Percentiles rank a stretch among this genome's conserved stretches.
These are phyloP conservation scores for Diaporthe sp. DNA, from an alignment of 2,329 filamentous ascomycete species.

Conservation along the genomic window DNA sequence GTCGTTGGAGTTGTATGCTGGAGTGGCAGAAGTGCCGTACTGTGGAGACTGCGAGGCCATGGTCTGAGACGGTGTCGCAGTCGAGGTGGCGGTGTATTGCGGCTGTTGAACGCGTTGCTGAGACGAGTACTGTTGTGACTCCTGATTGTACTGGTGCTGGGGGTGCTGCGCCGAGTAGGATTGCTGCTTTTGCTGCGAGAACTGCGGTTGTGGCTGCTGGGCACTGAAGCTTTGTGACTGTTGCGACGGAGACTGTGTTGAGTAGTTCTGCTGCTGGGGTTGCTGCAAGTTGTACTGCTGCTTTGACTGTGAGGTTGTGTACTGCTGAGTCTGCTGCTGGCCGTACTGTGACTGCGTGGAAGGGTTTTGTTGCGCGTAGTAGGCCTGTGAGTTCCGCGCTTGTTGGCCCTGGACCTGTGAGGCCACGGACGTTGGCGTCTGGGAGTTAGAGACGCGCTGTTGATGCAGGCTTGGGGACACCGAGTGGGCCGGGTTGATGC, in stretches of 20 bases:
- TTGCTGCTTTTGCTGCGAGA: conserved; percentile 38
- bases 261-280: conserved; percentile 37
- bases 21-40: conserved; percentile 43
- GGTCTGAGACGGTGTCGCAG: conserved; percentile 42
- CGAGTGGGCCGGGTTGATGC: conserved; percentile 24
- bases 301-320: conserved; percentile 33
- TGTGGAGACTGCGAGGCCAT: conserved; percentile 45
- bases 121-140: conserved; percentile 38
- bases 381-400: conserved; percentile 34
- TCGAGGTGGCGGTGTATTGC: conserved; percentile 41
- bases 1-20: conserved; percentile 42
- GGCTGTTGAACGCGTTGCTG: conserved; percentile 47
- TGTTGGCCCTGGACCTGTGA: conserved; percentile 37
- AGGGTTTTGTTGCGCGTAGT: conserved; percentile 32
- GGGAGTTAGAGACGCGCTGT: conserved; percentile 35
- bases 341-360: conserved; percentile 33
- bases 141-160: conserved; percentile 34
- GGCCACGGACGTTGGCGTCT: conserved; percentile 35
- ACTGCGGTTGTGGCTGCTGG: conserved; percentile 33
- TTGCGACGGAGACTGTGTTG: conserved; percentile 33
- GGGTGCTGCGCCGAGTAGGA: conserved; percentile 34
- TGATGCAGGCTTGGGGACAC: conserved; percentile 37
- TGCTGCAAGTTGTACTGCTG: conserved; percentile 37
- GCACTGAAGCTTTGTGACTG: conserved; percentile 34
- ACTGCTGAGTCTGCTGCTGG: conserved; percentile 35